Conservation (phyloP, 1,284 basidiomycete species). For the Amylostereum chailletii region DNA sequence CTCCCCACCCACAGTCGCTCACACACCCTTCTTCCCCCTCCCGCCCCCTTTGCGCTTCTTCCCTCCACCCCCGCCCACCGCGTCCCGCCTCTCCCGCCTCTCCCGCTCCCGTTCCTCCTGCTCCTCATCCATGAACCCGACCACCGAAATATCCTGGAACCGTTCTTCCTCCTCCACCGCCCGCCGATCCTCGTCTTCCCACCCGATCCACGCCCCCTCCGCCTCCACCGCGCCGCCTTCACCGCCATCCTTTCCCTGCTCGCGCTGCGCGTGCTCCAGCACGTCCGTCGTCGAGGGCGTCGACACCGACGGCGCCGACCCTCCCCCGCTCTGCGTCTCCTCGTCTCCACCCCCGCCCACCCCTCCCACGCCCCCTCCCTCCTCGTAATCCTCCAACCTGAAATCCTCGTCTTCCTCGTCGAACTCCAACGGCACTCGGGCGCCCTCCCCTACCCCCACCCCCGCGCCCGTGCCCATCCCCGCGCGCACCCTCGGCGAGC, state of each 20-base stretch:
- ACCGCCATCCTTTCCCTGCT: neutral
- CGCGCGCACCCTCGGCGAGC: slow-evolving; percentile 24
- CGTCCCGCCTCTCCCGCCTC: neutral
- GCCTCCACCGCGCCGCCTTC: slow-evolving; percentile 16
- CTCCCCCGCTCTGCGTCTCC: slow-evolving; percentile 20
- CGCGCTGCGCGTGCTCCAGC: slow-evolving; percentile 22
- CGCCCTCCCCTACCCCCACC: slow-evolving; percentile 18
- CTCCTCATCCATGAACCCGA: slow-evolving; percentile 58
- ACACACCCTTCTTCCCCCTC: no score
- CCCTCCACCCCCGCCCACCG: no score
- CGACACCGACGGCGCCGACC: slow-evolving; percentile 23
- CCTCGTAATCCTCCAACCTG: slow-evolving; percentile 10
- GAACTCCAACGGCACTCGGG: slow-evolving; percentile 53
- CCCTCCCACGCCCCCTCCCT: slow-evolving; percentile 11
- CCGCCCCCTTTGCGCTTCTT: no score
- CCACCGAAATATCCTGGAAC: slow-evolving; percentile 53
- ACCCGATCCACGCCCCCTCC: slow-evolving; percentile 35
- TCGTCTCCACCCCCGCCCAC: slow-evolving; percentile 18
- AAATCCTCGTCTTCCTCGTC: slow-evolving; percentile 69
- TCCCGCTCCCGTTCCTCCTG: slow-evolving; percentile 16
- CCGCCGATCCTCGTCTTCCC: slow-evolving; percentile 41
- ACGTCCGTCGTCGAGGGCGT: slow-evolving; percentile 30
- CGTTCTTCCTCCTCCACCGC: slow-evolving; percentile 57
- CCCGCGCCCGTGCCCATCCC: slow-evolving; percentile 8
- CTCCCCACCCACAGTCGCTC: no score